Evolutionary conservation across 1,139 yeast genomes (phyloP).

Genomic region (Blastobotrys petasosporus): DNA sequence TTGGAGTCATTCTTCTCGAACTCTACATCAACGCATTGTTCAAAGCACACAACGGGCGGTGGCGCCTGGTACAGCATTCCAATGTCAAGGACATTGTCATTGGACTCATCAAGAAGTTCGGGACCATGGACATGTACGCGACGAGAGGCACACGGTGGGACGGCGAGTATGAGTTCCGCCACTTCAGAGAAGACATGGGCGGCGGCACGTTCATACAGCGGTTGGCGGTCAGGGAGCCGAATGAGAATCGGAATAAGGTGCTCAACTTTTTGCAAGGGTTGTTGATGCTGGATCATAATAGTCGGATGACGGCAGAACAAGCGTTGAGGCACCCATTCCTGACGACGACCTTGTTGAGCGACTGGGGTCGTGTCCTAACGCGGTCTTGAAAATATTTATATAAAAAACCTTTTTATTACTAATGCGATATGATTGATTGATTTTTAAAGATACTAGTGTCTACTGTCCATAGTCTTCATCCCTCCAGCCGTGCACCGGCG

Average conservation of each 20-base stretch:
- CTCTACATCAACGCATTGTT: conserved; percentile 18
- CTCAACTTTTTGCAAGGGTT: conserved; percentile 18
- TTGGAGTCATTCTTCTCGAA: conserved; percentile 25
- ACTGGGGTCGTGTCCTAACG: conserved; percentile 5
- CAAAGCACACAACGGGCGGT: conserved; percentile 14
- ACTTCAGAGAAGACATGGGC: conserved; percentile 8
- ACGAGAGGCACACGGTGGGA: conserved; percentile 18
- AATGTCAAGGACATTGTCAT: conserved; percentile 12
- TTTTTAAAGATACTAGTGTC: not conserved
- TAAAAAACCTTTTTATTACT: no score
- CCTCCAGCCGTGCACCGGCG: not conserved
- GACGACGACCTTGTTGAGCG: conserved; percentile 4
- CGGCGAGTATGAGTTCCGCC: conserved; percentile 2
- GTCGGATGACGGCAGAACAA: conserved; percentile 74
- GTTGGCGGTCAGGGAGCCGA: conserved; percentile 6
- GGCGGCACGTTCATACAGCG: conserved; percentile 9
- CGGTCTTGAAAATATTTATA: no score
- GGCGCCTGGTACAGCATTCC: conserved; percentile 15
- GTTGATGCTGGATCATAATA: conserved; percentile 71
- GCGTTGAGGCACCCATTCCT: conserved; percentile 53
- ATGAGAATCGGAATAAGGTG: conserved; percentile 8
- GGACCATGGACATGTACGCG: conserved; percentile 20
- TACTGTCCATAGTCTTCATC: not conserved
- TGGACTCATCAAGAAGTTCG: conserved; percentile 20
- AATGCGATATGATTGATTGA: no score